phyloP scores from a whole-genome alignment of 768 basidiomycete species.

The Suillus occidentalis region DNA sequence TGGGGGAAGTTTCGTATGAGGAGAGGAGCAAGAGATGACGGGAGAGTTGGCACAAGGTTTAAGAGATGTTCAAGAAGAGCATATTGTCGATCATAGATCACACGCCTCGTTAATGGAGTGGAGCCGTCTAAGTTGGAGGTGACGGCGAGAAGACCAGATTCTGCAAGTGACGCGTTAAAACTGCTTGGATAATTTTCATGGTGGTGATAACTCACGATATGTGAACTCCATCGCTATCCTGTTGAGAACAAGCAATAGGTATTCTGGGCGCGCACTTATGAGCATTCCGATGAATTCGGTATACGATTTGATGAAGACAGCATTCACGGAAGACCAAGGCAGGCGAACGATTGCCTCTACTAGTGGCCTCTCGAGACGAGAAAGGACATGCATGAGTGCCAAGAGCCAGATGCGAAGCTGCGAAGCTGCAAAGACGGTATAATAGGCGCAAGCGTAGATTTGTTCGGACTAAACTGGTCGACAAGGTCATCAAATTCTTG shows the following conservation, averaged over 20 bases:
- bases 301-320: constrained; percentile 82
- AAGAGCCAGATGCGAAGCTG: constrained; percentile 81
- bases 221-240: constrained; percentile 87
- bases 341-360: constrained; percentile 85
- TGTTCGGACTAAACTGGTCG: constrained; percentile 71
- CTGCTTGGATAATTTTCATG: constrained; percentile 1
- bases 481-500: constrained; percentile 88
- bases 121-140: constrained; percentile 61
- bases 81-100: constrained; percentile 86
- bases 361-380: constrained; percentile 79
- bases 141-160: constrained; percentile 69
- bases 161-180: constrained; percentile 37
- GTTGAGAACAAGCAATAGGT: constrained; percentile 78
- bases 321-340: constrained; percentile 93
- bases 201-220: constrained; percentile 62
- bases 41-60: constrained; percentile 87
- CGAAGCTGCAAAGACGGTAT: constrained; percentile 57
- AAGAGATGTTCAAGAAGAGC: constrained; percentile 84
- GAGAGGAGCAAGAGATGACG: constrained; percentile 82
- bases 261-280: constrained; percentile 88
- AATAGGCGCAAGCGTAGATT: constrained; percentile 30
- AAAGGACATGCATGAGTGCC: constrained; percentile 90
- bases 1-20: constrained; percentile 88
- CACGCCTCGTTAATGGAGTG: constrained; percentile 72
- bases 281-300: constrained; percentile 89